Evolutionary conservation across 1,284 basidiomycete species (phyloP).

Genomic region (Exobasidium cylindrosporum): DNA sequence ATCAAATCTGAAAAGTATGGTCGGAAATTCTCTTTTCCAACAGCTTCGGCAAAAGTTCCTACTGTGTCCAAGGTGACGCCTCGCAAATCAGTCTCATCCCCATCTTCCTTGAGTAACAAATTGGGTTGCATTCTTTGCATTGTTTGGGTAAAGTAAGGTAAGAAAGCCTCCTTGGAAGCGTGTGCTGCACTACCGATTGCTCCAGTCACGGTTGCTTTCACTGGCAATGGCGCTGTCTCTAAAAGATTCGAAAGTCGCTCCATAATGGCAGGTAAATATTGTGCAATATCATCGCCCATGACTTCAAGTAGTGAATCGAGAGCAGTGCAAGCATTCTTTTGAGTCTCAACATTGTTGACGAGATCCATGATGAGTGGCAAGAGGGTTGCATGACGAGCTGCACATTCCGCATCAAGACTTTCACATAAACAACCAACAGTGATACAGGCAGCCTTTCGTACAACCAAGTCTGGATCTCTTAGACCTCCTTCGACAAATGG

Average conservation of each 20-base stretch:
- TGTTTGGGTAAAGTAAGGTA: conserved; percentile 90
- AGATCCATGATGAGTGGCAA: conserved; percentile 70
- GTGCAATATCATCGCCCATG: conserved; percentile 80
- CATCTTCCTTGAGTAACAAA: conserved; percentile 74
- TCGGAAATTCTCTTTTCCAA: conserved; percentile 88
- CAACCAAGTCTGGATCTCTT: conserved; percentile 75
- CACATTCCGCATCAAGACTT: conserved; percentile 93
- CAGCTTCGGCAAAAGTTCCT: conserved; percentile 95
- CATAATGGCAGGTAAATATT: conserved; percentile 94
- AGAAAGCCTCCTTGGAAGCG: conserved; percentile 88
- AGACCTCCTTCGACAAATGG: conserved; percentile 88
- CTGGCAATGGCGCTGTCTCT: conserved; percentile 75
- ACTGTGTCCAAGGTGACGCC: conserved; percentile 98
- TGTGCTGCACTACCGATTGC: conserved; percentile 98
- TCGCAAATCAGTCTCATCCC: conserved; percentile 82
- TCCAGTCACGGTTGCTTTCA: conserved; percentile 94
- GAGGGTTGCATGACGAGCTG: conserved; percentile 75
- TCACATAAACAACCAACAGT: conserved; percentile 95
- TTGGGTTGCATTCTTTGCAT: conserved; percentile 82
- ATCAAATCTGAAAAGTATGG: conserved; percentile 95
- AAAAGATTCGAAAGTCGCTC: conserved; percentile 85
- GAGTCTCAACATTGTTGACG: conserved; percentile 81
- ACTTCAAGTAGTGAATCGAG: conserved; percentile 96
- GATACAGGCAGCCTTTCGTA: conserved; percentile 90
- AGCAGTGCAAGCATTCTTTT: conserved; percentile 88